Evolutionary conservation across 1,139 yeast genomes (phyloP).

Genomic region (Yamadazyma triangularis): DNA sequence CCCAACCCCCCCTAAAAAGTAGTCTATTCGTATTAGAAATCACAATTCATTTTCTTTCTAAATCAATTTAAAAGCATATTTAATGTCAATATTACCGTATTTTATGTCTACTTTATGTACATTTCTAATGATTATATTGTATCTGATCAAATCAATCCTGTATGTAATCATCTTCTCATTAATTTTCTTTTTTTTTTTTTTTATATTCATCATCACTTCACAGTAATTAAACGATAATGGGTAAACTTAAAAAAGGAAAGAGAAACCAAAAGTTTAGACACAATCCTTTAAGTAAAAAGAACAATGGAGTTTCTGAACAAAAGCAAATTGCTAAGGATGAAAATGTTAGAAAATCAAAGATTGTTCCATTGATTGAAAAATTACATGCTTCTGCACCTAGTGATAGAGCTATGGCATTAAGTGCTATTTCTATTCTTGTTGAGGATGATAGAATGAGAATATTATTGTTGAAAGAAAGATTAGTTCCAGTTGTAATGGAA

Average conservation of each 20-base stretch:
- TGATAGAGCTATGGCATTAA: slow-evolving; percentile 75
- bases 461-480: slow-evolving; percentile 62
- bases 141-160: no score
- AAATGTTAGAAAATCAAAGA: slow-evolving; percentile 47
- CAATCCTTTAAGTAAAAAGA: slow-evolving; percentile 43
- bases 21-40: no score
- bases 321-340: slow-evolving; percentile 41
- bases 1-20: no score
- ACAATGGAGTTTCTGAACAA: slow-evolving; percentile 2
- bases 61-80: no score
- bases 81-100: no score
- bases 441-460: slow-evolving; percentile 66
- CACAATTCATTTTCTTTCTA: no score
- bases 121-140: no score
- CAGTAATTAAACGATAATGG: no score
- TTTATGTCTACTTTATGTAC: no score
- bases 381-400: slow-evolving; percentile 59
- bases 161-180: no score
- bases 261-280: slow-evolving; percentile 52
- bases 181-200: no score
- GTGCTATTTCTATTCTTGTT: slow-evolving; percentile 65
- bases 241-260: slow-evolving; percentile 68
- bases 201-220: no score
- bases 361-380: slow-evolving; percentile 64
- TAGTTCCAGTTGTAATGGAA: slow-evolving; percentile 60